phyloP scores from a whole-genome alignment of 129 eudicot species.

The Helianthus annuus region HanXRQr2.0-SUNRISE NC_035443.2:145331341-145331840 shows the following conservation, averaged over 20 bases:
- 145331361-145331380: neutral
- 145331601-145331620: slow-evolving; percentile 16
- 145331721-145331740: slow-evolving; percentile 10
- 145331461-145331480: slow-evolving; percentile 97
- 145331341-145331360: slow-evolving; percentile 1
- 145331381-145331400: neutral
- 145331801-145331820: slow-evolving; percentile 13
- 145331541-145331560: slow-evolving; percentile 98
- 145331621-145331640: slow-evolving; percentile 6
- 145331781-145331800: slow-evolving; percentile 17
- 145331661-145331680: slow-evolving; percentile 97
- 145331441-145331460: neutral
- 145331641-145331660: slow-evolving; percentile 72
- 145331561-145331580: slow-evolving; percentile 68
- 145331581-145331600: slow-evolving; percentile 20
- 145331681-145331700: slow-evolving; percentile 88
- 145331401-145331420: neutral
- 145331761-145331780: slow-evolving; percentile 5
- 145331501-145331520: slow-evolving; percentile 97
- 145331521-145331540: slow-evolving; percentile 80
- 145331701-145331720: slow-evolving; percentile 89
- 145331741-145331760: slow-evolving; percentile 21
- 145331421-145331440: slow-evolving; percentile 1
- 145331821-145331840: neutral
- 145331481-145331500: slow-evolving; percentile 82